Conservation (phyloP, 148 eudicot genomes). For the Camellia lanceoleosa region DNA sequence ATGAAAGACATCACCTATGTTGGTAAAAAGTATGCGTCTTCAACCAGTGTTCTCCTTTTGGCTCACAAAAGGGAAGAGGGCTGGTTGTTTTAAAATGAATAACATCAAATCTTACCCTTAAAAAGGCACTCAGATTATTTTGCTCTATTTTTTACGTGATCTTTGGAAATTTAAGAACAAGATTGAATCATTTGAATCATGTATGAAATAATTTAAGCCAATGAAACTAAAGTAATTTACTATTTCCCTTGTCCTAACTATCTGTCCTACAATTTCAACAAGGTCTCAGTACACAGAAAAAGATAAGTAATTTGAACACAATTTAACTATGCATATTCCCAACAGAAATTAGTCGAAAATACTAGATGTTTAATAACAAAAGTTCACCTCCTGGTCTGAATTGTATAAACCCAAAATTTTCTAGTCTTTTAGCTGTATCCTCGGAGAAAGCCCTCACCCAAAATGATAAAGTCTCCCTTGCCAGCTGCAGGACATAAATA, state of each 20-base stretch:
- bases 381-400: slow-evolving; percentile 86
- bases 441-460: slow-evolving; percentile 99
- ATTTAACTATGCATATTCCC: not conserved
- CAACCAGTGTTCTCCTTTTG: not conserved
- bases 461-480: slow-evolving; percentile 92
- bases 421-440: slow-evolving; percentile 97
- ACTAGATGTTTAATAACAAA: slow-evolving; percentile 9
- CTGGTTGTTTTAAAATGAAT: not conserved
- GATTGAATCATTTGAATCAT: not conserved
- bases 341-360: not conserved
- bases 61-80: not conserved
- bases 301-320: not conserved
- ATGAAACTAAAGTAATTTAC: not conserved
- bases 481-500: slow-evolving; percentile 64
- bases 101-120: not conserved
- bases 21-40: not conserved
- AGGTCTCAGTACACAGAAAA: not conserved
- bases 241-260: not conserved
- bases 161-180: not conserved
- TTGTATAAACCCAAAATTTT: slow-evolving; percentile 96
- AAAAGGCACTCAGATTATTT: not conserved
- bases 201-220: not conserved
- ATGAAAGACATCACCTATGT: not conserved
- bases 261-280: not conserved
- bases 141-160: not conserved